These are phyloP conservation scores for Paspalum notatum DNA, from an alignment of 176 grass and related monocot genomes.

Conservation along the genomic window DNA sequence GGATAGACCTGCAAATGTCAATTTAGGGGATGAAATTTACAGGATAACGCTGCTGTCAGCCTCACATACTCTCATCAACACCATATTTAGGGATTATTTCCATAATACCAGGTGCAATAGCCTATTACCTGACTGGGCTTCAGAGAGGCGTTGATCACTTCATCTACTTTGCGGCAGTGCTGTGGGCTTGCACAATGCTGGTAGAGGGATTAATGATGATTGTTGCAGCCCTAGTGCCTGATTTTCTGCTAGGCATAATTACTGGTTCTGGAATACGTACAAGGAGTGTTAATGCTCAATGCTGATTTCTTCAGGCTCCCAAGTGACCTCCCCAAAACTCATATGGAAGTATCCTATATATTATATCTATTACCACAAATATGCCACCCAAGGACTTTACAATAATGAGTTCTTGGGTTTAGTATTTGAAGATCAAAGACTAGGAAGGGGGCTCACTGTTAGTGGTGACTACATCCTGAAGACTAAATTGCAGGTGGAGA, in stretches of 20 bases:
- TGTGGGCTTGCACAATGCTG: constrained; percentile 54
- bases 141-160: constrained; percentile 43
- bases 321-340: constrained; percentile 43
- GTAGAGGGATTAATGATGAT: constrained; percentile 68
- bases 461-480: constrained; percentile 50
- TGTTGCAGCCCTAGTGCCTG: constrained; percentile 49
- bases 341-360: constrained; percentile 67
- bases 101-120: constrained; percentile 46
- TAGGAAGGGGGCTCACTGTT: not conserved
- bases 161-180: constrained; percentile 36
- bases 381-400: constrained; percentile 66
- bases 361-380: constrained; percentile 70
- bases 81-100: constrained; percentile 55
- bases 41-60: too few species aligned
- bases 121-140: constrained; percentile 53
- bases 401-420: constrained; percentile 61
- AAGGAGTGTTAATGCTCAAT: constrained; percentile 59
- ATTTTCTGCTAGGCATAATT: constrained; percentile 55
- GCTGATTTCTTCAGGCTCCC: constrained; percentile 59
- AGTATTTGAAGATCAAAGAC: constrained; percentile 37
- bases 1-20: too few species aligned
- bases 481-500: constrained; percentile 45
- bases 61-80: constrained; percentile 47
- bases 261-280: constrained; percentile 50
- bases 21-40: too few species aligned